A percentile compares a stretch with the other conserved stretches of the same genome.
Conservation (phyloP, 1,284 basidiomycete species). For the Exobasidium cylindrosporum region DNA sequence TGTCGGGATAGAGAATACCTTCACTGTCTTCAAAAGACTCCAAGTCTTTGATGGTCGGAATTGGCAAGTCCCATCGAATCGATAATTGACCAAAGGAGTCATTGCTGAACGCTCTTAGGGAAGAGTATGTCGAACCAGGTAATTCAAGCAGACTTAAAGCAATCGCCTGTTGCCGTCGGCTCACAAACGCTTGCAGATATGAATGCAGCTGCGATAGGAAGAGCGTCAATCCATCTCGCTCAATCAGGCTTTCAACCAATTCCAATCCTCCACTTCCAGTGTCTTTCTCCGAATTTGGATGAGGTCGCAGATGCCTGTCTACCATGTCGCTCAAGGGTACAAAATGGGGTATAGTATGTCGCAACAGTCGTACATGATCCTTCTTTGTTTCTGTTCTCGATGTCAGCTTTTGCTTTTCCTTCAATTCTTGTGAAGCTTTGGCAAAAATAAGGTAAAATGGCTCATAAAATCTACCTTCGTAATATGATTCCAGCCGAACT, state of each 20-base stretch:
- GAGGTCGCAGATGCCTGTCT: slow-evolving; percentile 6
- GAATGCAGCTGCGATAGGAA: slow-evolving; percentile 32
- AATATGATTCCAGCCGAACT: slow-evolving; percentile 37
- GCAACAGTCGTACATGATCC: slow-evolving; percentile 21
- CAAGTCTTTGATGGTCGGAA: slow-evolving; percentile 14
- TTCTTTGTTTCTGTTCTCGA: slow-evolving; percentile 17
- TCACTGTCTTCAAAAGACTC: slow-evolving; percentile 15
- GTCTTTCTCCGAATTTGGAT: neutral
- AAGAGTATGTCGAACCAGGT: neutral
- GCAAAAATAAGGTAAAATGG: slow-evolving; percentile 39
- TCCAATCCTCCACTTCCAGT: slow-evolving; percentile 12
- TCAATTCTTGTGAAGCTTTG: slow-evolving; percentile 24
- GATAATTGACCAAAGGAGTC: slow-evolving; percentile 32
- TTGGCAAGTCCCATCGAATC: slow-evolving; percentile 29
- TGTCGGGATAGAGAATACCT: slow-evolving; percentile 4
- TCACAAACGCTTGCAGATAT: slow-evolving; percentile 35
- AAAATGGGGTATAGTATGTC: slow-evolving; percentile 41
- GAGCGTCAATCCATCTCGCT: slow-evolving; percentile 25
- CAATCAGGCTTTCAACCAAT: slow-evolving; percentile 25
- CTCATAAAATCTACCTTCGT: slow-evolving; percentile 29
- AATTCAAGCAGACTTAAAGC: slow-evolving; percentile 19
- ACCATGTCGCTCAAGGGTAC: slow-evolving; percentile 21
- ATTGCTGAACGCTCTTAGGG: slow-evolving; percentile 24
- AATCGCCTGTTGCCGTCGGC: slow-evolving; percentile 29
- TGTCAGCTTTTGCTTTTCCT: slow-evolving; percentile 16